phyloP scores from a whole-genome alignment of 2,329 filamentous ascomycete genomes.

The Hypoxylon sp. region DNA sequence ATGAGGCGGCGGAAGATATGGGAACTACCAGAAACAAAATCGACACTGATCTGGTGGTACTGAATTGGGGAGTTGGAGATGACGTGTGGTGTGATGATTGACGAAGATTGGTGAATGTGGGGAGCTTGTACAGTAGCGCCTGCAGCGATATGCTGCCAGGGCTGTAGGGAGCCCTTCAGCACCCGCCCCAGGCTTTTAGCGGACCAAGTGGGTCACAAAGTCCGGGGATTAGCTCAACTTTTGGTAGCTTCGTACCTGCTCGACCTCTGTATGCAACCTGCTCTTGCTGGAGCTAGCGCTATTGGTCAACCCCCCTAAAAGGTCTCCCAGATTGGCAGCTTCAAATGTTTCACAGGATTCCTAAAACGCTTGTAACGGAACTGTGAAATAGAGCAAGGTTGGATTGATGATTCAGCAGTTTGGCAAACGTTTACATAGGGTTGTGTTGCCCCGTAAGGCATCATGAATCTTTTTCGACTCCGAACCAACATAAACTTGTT shows the following conservation, averaged over 20 bases:
- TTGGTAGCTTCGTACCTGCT: constrained; percentile 5
- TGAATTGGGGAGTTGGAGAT: constrained; percentile 32
- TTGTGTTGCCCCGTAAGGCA: constrained; percentile 14
- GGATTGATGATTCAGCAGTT: constrained; percentile 17
- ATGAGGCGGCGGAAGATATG: neutral
- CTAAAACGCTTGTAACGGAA: constrained; percentile 8
- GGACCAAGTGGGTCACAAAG: constrained; percentile 29
- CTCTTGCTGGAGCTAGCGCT: constrained; percentile 2
- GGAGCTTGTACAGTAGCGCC: constrained; percentile 28
- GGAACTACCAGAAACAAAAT: neutral
- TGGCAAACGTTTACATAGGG: neutral
- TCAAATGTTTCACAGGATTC: constrained; percentile 25
- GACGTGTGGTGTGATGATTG: constrained; percentile 39
- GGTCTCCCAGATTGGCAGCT: constrained; percentile 30
- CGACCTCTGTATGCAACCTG: constrained; percentile 20
- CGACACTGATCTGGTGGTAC: constrained; percentile 7
- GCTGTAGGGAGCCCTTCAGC: constrained; percentile 28
- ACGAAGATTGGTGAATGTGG: constrained; percentile 30
- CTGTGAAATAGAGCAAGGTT: neutral
- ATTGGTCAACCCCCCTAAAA: constrained; percentile 39
- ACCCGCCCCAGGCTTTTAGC: constrained; percentile 20
- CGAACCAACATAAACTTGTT: constrained; percentile 3
- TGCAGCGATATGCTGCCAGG: constrained; percentile 22
- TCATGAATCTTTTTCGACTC: neutral
- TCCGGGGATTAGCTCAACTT: constrained; percentile 31